Conservation (phyloP, 192 early-diverging fungal species). For the Coemansia sp. region DNA sequence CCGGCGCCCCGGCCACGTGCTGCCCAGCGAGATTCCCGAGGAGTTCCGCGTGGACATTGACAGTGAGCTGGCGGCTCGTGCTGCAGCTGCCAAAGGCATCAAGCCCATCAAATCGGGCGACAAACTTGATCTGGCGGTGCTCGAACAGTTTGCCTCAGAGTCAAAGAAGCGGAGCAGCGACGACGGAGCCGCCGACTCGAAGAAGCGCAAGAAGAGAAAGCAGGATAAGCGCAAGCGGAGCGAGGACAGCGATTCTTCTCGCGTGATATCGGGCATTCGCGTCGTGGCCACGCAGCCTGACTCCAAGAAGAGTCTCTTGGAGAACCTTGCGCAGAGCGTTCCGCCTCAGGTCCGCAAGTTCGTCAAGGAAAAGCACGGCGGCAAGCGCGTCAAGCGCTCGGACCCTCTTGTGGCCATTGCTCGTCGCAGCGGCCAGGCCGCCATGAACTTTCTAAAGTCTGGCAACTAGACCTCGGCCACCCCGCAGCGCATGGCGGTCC, state of each 20-base stretch:
- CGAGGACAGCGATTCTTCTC: conserved; percentile 12
- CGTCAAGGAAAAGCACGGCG: conserved; percentile 20
- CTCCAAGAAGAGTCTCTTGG: conserved; percentile 18
- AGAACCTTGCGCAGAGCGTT: conserved; percentile 30
- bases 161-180: conserved; percentile 1
- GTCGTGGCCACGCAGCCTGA: conserved; percentile 33
- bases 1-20: neutral
- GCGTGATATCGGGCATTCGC: conserved; percentile 40
- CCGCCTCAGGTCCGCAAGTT: conserved; percentile 18
- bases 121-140: conserved; percentile 33
- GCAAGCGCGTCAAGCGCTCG: conserved; percentile 26
- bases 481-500: too few species aligned
- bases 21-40: conserved; percentile 34
- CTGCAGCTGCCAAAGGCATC: neutral
- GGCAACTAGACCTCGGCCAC: neutral
- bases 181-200: neutral
- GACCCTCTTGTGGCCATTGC: conserved; percentile 41
- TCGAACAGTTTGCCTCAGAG: conserved; percentile 35
- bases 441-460: conserved; percentile 35
- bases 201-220: conserved; percentile 17
- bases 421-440: conserved; percentile 23
- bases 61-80: neutral
- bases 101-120: neutral
- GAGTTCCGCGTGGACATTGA: conserved; percentile 29
- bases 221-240: conserved; percentile 8